Percentiles rank a stretch among this genome's conserved stretches.
These are phyloP conservation scores for Colletotrichum lini DNA, from an alignment of 2,329 filamentous ascomycete species.

Conservation along the genomic window DNA sequence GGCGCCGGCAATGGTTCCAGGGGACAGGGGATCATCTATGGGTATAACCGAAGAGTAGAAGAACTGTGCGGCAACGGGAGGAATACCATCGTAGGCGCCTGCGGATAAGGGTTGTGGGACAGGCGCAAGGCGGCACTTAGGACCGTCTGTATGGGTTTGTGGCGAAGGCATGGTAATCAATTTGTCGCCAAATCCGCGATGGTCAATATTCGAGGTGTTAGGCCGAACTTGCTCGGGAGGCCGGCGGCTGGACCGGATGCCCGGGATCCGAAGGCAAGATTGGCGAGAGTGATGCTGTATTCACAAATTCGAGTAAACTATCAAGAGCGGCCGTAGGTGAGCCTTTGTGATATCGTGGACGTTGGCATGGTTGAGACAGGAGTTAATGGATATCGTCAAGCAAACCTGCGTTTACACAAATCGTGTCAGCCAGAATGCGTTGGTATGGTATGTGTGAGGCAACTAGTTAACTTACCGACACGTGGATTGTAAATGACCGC, in stretches of 20 bases:
- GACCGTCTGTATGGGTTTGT: constrained; percentile 69
- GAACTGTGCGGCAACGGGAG: constrained; percentile 79
- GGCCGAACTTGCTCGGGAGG: not conserved
- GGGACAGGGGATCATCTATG: constrained; percentile 90
- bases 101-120: constrained; percentile 53
- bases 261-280: not conserved
- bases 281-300: not conserved
- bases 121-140: constrained; percentile 71
- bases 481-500: not conserved
- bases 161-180: constrained; percentile 13
- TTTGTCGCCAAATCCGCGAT: not conserved
- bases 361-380: constrained; percentile 13
- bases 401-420: not conserved
- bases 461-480: not conserved
- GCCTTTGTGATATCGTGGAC: not conserved
- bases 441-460: not conserved
- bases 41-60: constrained; percentile 88
- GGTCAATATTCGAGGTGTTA: not conserved
- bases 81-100: constrained; percentile 62
- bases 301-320: not conserved
- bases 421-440: not conserved
- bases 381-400: not conserved
- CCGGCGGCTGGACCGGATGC: not conserved
- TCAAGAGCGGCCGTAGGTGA: constrained; percentile 4
- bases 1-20: constrained; percentile 66